phyloP scores from a whole-genome alignment of 768 basidiomycete genomes.

The Leccinum longicurvipes region DNA sequence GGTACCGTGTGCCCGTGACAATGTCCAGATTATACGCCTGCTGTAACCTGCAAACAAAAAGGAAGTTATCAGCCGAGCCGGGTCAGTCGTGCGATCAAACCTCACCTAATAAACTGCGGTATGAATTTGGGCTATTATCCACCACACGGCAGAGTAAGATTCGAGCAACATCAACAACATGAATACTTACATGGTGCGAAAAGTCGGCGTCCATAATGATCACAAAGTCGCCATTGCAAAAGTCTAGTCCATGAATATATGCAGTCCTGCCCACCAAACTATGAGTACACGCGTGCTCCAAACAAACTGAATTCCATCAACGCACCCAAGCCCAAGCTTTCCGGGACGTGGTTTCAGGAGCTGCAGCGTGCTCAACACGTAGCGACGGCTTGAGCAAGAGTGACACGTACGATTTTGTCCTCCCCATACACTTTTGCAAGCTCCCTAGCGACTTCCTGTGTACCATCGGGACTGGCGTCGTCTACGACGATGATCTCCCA shows the following conservation, averaged over 20 bases:
- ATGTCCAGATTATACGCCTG: constrained; percentile 87
- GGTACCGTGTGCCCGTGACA: constrained; percentile 90
- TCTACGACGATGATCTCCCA: constrained; percentile 94
- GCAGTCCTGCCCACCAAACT: constrained; percentile 59
- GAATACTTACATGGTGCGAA: constrained; percentile 76
- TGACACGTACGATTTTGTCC: constrained; percentile 66
- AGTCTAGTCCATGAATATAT: constrained; percentile 88
- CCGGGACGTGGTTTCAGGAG: constrained; percentile 83
- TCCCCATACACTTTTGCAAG: constrained; percentile 78
- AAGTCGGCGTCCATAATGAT: constrained; percentile 98
- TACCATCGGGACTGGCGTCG: constrained; percentile 90
- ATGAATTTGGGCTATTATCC: constrained; percentile 97
- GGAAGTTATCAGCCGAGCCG: not conserved
- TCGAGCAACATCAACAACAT: not conserved
- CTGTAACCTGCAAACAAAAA: constrained; percentile 55
- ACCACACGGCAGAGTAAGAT: constrained; percentile 1
- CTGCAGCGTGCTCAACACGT: constrained; percentile 37
- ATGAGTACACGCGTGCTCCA: not conserved
- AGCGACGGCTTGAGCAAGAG: not conserved
- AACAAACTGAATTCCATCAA: not conserved
- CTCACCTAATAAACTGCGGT: constrained; percentile 82
- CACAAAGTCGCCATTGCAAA: constrained; percentile 87
- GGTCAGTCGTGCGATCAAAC: not conserved
- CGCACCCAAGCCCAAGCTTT: constrained; percentile 86
- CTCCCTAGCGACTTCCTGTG: constrained; percentile 82